These are phyloP conservation scores for Bocquillonia castaneifolia DNA, from an alignment of 441 rosid species.

Conservation along the genomic window DNA sequence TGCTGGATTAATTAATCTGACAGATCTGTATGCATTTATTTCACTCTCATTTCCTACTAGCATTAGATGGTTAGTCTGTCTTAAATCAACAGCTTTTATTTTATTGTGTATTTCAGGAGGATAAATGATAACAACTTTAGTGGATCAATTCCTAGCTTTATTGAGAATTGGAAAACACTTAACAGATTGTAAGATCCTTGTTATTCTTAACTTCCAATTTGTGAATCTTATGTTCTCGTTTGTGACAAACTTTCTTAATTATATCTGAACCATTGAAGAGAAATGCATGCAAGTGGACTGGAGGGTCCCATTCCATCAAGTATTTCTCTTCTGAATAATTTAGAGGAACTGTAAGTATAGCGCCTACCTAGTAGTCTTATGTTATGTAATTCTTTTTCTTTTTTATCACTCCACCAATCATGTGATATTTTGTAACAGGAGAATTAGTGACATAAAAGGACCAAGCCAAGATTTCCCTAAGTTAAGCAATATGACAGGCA, in stretches of 20 bases:
- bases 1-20: conserved; percentile 44
- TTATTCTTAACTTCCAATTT: background rate
- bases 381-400: background rate
- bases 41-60: conserved; percentile 17
- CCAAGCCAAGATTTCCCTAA: conserved; percentile 59
- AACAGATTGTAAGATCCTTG: conserved; percentile 34
- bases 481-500: conserved; percentile 27
- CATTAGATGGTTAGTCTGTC: conserved; percentile 3
- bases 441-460: conserved; percentile 60
- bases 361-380: background rate
- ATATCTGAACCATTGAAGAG: conserved; percentile 20
- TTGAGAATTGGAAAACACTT: conserved; percentile 45
- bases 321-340: conserved; percentile 22
- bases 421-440: conserved; percentile 42
- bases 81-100: conserved; percentile 27
- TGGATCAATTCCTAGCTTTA: conserved; percentile 44
- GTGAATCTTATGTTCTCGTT: background rate
- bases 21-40: conserved; percentile 50
- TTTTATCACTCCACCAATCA: conserved; percentile 15
- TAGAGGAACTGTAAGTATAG: conserved; percentile 25
- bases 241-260: background rate
- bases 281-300: conserved; percentile 34
- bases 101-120: conserved; percentile 41
- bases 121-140: conserved; percentile 52
- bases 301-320: conserved; percentile 30